phyloP scores from a whole-genome alignment of 176 grass and related monocot genomes.

The Cocos nucifera region DNA sequence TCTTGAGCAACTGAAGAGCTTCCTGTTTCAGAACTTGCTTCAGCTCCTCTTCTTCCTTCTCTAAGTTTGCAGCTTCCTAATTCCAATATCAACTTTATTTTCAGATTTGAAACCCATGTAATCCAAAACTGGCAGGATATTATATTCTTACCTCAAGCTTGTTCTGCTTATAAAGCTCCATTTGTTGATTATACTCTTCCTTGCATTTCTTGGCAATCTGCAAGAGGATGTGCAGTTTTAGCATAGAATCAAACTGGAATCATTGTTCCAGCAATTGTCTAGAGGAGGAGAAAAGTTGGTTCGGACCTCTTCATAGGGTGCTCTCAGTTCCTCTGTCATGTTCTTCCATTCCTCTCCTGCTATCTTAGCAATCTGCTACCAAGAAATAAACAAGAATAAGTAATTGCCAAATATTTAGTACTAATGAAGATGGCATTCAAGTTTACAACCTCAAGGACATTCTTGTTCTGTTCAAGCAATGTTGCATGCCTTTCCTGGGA shows the following conservation, averaged over 20 bases:
- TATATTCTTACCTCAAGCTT: slow-evolving; percentile 38
- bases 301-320: slow-evolving; percentile 41
- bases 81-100: background rate
- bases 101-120: too few relatives aligned
- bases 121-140: too few relatives aligned
- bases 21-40: slow-evolving; percentile 79
- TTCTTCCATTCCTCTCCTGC: slow-evolving; percentile 80
- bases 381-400: slow-evolving; percentile 9
- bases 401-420: background rate
- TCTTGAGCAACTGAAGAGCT: slow-evolving; percentile 79
- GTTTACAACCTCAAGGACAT: slow-evolving; percentile 43
- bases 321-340: slow-evolving; percentile 53
- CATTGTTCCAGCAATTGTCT: too few relatives aligned
- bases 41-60: slow-evolving; percentile 73
- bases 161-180: slow-evolving; percentile 72
- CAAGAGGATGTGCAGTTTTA: background rate
- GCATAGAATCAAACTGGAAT: too few relatives aligned
- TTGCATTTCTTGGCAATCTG: slow-evolving; percentile 55
- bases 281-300: too few relatives aligned
- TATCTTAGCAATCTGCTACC: slow-evolving; percentile 56
- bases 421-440: background rate
- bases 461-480: slow-evolving; percentile 53
- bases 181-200: slow-evolving; percentile 49
- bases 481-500: slow-evolving; percentile 42
- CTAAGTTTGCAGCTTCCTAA: slow-evolving; percentile 43